phyloP scores from a whole-genome alignment of 371 early-diverging fungal species.

The Mortierella polycephala region DNA sequence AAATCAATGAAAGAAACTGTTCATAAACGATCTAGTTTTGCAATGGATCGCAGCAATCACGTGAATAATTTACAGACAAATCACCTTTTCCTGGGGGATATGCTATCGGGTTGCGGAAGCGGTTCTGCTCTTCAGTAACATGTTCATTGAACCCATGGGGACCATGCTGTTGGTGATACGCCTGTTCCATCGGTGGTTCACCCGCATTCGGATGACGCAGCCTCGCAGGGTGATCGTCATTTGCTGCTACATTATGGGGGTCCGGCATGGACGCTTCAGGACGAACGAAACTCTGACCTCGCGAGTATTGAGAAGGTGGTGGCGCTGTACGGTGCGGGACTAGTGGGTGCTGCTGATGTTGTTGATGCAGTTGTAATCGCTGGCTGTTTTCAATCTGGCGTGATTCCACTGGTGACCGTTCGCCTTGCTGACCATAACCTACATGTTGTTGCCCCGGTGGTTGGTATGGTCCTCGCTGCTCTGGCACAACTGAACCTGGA shows the following conservation, averaged over 20 bases:
- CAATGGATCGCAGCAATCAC: not conserved
- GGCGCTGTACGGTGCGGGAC: not conserved
- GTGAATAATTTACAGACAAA: too few relatives aligned
- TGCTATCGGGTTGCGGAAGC: not conserved
- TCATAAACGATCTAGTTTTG: not conserved
- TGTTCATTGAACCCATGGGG: not conserved
- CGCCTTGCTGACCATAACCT: constrained; percentile 1
- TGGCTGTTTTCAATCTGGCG: constrained; percentile 1
- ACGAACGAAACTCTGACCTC: constrained; percentile 3
- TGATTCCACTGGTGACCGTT: constrained; percentile 2
- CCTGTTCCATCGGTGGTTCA: not conserved
- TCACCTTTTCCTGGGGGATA: constrained; percentile 4
- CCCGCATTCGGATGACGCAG: not conserved
- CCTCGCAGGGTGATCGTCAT: constrained; percentile 4
- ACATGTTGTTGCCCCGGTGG: too few relatives aligned
- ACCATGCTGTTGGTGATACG: not conserved
- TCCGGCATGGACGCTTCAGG: not conserved
- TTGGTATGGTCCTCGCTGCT: too few relatives aligned
- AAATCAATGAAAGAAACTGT: too few relatives aligned
- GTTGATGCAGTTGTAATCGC: constrained; percentile 8
- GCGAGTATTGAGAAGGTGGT: not conserved
- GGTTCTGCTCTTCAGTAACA: constrained; percentile 5
- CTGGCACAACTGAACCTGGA: too few relatives aligned
- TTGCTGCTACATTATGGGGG: constrained; percentile 6
- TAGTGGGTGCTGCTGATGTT: constrained; percentile 3